phyloP scores from a whole-genome alignment of 2,329 filamentous ascomycete genomes.

The Dothideomycetes sp. region DNA sequence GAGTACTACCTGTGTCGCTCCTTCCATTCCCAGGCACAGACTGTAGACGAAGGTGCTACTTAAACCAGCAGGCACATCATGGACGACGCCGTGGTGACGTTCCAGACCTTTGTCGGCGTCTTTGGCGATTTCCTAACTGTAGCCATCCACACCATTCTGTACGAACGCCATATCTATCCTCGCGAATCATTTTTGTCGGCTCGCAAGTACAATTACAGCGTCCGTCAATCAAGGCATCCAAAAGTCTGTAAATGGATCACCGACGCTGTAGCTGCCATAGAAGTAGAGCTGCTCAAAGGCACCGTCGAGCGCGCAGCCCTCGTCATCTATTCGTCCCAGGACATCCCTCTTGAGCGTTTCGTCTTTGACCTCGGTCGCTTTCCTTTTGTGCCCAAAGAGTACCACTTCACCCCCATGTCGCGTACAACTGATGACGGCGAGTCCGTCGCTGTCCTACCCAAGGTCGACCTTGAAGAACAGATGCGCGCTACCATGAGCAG shows the following conservation, averaged over 20 bases:
- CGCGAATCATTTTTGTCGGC: conserved; percentile 65
- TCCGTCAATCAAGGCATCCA: conserved; percentile 79
- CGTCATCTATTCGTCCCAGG: conserved; percentile 45
- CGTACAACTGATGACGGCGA: conserved; percentile 24
- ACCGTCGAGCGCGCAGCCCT: conserved; percentile 47
- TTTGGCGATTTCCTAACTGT: conserved; percentile 76
- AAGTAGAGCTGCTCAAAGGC: conserved; percentile 56
- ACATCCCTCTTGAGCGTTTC: conserved; percentile 50
- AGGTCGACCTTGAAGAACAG: conserved; percentile 58
- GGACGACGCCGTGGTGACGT: conserved; percentile 23
- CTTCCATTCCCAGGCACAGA: too few species aligned
- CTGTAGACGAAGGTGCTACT: neutral
- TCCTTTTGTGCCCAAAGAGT: conserved; percentile 37
- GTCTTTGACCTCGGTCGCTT: conserved; percentile 52
- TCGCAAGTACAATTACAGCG: conserved; percentile 72
- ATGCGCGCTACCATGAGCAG: conserved; percentile 58
- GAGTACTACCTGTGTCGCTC: too few species aligned
- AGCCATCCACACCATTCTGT: conserved; percentile 77
- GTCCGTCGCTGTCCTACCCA: conserved; percentile 20
- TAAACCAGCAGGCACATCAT: neutral
- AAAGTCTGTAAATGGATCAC: conserved; percentile 77
- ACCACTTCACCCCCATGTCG: conserved; percentile 45
- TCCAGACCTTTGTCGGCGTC: conserved; percentile 53
- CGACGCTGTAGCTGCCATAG: conserved; percentile 66
- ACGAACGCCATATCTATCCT: conserved; percentile 73